These are phyloP conservation scores for Chaetomium sp. DNA, from an alignment of 2,329 filamentous ascomycete genomes.

Conservation along the genomic window DNA sequence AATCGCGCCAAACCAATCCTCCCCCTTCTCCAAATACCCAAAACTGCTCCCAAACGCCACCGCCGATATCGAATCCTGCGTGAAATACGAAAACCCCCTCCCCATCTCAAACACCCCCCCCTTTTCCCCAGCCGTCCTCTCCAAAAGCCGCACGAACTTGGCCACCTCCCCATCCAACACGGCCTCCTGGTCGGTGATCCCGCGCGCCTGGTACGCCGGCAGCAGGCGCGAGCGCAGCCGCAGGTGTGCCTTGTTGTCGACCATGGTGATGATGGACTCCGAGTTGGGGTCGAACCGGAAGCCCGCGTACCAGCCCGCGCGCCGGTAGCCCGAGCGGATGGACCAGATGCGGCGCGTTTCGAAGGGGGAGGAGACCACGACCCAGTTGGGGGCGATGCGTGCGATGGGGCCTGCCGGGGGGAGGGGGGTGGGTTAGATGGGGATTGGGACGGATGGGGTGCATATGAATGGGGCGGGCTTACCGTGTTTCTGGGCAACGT, in stretches of 20 bases:
- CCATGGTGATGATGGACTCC: background rate
- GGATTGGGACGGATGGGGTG: background rate
- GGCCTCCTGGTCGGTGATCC: background rate
- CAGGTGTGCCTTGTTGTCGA: background rate
- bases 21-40: background rate
- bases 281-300: slow-evolving; percentile 3
- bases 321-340: background rate
- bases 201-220: background rate
- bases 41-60: background rate
- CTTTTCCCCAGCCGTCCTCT: too few species aligned
- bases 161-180: background rate
- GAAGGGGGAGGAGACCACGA: background rate
- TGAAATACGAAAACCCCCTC: background rate
- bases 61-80: background rate
- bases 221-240: background rate
- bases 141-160: background rate
- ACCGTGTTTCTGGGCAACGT: background rate
- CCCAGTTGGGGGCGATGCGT: background rate
- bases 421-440: background rate
- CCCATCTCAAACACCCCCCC: slow-evolving; percentile 1
- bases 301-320: background rate
- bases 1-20: background rate
- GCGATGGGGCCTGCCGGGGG: background rate
- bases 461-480: background rate
- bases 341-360: slow-evolving; percentile 5